Evolutionary conservation across 2,329 filamentous ascomycete species (phyloP).

Genomic region (Fusarium equiseti): DNA sequence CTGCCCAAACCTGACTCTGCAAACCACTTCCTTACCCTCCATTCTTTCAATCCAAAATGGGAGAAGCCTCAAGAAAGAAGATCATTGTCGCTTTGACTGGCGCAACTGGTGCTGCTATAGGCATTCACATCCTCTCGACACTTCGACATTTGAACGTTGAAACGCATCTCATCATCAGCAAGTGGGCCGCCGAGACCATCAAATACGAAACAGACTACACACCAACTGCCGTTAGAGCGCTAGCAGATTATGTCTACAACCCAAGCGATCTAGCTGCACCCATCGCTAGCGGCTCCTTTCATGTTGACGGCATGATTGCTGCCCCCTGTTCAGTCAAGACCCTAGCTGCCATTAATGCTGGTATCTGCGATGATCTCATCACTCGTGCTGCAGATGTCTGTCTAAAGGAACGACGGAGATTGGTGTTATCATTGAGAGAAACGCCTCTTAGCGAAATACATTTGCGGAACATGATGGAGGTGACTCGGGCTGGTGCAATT

Average conservation of each 20-base stretch:
- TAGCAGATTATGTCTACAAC: conserved; percentile 56
- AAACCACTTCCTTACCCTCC: no score
- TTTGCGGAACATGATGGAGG: conserved; percentile 23
- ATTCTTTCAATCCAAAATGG: background rate
- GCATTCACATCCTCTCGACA: conserved; percentile 56
- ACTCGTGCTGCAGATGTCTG: conserved; percentile 19
- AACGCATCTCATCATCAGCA: conserved; percentile 61
- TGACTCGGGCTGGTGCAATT: conserved; percentile 14
- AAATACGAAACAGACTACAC: conserved; percentile 60
- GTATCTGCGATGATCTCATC: conserved; percentile 17
- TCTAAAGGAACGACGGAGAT: conserved; percentile 16
- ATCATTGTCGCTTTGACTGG: conserved; percentile 64
- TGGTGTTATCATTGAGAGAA: conserved; percentile 4
- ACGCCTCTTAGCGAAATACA: conserved; percentile 26
- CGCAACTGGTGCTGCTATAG: conserved; percentile 60
- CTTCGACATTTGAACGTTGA: conserved; percentile 59
- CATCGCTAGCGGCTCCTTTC: conserved; percentile 19
- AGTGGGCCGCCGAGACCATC: conserved; percentile 62
- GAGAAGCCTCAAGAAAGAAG: conserved; percentile 23
- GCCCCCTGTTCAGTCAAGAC: conserved; percentile 26
- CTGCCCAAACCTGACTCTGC: background rate
- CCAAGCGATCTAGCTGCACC: conserved; percentile 58
- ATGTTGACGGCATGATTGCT: conserved; percentile 26
- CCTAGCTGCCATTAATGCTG: conserved; percentile 7
- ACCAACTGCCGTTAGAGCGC: conserved; percentile 50